Evolutionary conservation across 106 monocot genomes (phyloP), one percentile per base, ranked within the genome.

Genomic region (Allium fistulosum): DNA sequence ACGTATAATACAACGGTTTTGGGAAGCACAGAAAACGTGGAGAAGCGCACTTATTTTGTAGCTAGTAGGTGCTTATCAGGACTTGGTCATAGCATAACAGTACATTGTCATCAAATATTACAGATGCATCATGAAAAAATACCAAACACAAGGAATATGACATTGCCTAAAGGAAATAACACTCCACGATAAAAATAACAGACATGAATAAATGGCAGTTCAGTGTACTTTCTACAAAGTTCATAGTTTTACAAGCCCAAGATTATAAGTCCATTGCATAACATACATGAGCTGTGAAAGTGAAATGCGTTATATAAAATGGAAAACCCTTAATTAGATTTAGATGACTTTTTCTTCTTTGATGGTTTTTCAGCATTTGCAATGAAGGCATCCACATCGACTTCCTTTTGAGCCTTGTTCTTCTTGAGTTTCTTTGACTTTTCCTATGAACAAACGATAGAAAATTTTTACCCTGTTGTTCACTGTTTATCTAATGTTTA

Each of bases 381-480:
- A 57, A 96, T 77, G 67, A 76, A 91, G 51, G 85, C 79, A 73
- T 86, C 86, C 7, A 76, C 81, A 58, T 65, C 74, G 26, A 88
- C 76, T 58, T 86, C 78, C 45, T 76, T 77, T 59, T 74, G 68
- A 0, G 64, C 77, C 67, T 77, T 78, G 13, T 70, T 69, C 66
- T 71, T 84, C 61, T 71, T 77, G 17, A 86, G 86, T 51, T 86
- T 80, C 74, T 91, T 91, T 8, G 81, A 69, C 60, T 96, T 95
- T 80, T 86, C 71, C 94, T 94, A 84, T 69, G 87, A 46, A 11
- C 53, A 53, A 71, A 26, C 12, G 15, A 63, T 55, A 57, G 3
- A 17, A 59, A 53, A 57, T 0, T 10, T 52, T 67, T 53, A 53
- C 51, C 28, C 0, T 48, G 49, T 37, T 2, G 53, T 55, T 15